Conservation (phyloP, 768 basidiomycete species). For the Agrocybe pediades region DNA sequence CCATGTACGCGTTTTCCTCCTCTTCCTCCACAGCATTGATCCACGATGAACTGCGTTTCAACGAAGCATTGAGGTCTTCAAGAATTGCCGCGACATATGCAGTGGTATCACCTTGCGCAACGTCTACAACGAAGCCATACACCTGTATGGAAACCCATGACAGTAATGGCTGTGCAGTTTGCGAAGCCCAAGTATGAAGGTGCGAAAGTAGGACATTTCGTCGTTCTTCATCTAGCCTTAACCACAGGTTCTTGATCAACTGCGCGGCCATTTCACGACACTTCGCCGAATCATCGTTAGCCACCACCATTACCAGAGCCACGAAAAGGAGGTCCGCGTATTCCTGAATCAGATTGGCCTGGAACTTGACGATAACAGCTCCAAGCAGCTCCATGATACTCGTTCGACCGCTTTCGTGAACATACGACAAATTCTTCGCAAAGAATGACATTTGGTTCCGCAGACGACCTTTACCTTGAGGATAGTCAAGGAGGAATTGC, state of each 20-base stretch:
- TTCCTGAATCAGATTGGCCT: constrained; percentile 69
- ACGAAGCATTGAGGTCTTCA: constrained; percentile 53
- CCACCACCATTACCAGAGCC: constrained; percentile 87
- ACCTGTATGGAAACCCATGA: constrained; percentile 78
- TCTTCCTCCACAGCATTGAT: constrained; percentile 43
- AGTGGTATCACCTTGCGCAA: constrained; percentile 47
- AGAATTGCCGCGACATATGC: constrained; percentile 52
- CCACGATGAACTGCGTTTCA: constrained; percentile 44
- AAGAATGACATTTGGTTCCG: constrained; percentile 89
- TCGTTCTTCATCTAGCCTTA: constrained; percentile 62
- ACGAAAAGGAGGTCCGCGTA: constrained; percentile 90
- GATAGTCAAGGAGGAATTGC: constrained; percentile 96
- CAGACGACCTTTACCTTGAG: constrained; percentile 91
- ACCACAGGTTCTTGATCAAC: constrained; percentile 77
- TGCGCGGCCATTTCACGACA: constrained; percentile 89
- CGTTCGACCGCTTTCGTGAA: constrained; percentile 84
- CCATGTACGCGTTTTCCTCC: constrained; percentile 43
- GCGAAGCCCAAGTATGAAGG: constrained; percentile 77
- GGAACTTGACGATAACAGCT: constrained; percentile 84
- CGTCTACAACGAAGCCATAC: constrained; percentile 80
- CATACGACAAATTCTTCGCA: constrained; percentile 89
- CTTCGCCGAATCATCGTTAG: constrained; percentile 90
- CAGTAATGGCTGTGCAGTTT: constrained; percentile 60
- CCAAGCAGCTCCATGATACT: constrained; percentile 95
- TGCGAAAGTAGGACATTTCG: constrained; percentile 63